Evolutionary conservation across 805 yeast species (phyloP).

Genomic region (Myxozyma vanderwaltii): DNA sequence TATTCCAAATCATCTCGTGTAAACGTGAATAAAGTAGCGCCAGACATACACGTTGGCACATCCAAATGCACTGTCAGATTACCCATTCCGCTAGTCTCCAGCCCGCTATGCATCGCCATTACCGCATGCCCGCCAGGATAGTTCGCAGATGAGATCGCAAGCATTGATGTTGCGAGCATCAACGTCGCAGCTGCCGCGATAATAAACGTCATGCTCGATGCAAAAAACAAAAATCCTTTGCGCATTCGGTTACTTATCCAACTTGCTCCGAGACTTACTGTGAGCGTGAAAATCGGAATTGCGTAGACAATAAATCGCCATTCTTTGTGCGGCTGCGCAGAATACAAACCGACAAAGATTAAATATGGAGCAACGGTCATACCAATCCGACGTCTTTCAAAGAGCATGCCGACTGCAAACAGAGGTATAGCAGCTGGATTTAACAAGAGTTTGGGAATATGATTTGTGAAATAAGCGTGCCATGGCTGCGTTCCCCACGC

Average conservation of each 20-base stretch:
- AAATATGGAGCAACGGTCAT: constrained; percentile 53
- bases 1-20: constrained; percentile 49
- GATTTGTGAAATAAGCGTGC: constrained; percentile 62
- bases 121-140: constrained; percentile 91
- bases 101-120: constrained; percentile 51
- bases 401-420: constrained; percentile 50
- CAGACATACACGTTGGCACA: constrained; percentile 83
- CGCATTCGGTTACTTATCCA: constrained; percentile 28
- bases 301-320: constrained; percentile 86
- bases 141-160: constrained; percentile 67
- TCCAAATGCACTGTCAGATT: constrained; percentile 65
- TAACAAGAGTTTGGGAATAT: constrained; percentile 47
- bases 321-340: constrained; percentile 89
- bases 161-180: constrained; percentile 45
- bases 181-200: constrained; percentile 41
- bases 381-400: constrained; percentile 39
- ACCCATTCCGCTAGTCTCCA: constrained; percentile 30
- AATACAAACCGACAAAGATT: constrained; percentile 62
- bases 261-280: constrained; percentile 63
- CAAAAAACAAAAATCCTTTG: constrained; percentile 37
- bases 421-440: constrained; percentile 44
- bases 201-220: constrained; percentile 42
- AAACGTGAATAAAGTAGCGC: constrained; percentile 76
- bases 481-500: constrained; percentile 88
- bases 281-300: constrained; percentile 65